Percentiles rank a stretch among this genome's conserved stretches.
Conservation (phyloP, 2,329 filamentous ascomycete species). For the Harringtonia lauricola region DNA sequence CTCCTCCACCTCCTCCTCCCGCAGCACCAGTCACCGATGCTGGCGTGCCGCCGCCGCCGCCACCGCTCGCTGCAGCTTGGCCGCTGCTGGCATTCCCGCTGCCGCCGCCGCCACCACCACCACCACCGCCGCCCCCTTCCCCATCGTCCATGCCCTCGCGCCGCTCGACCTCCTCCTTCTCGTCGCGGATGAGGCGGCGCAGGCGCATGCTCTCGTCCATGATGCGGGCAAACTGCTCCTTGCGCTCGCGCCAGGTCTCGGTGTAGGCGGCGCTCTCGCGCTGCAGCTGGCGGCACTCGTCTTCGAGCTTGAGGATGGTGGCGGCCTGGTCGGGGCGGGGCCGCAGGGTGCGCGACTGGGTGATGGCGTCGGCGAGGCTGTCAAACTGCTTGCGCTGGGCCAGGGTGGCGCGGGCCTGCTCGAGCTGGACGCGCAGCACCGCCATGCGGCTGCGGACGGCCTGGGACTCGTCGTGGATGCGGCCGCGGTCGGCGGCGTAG, state of each 20-base stretch:
- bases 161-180: conserved; percentile 88
- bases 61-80: not conserved
- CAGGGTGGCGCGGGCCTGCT: conserved; percentile 63
- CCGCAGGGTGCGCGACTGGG: conserved; percentile 65
- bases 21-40: conserved; percentile 19
- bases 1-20: not conserved
- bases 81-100: conserved; percentile 28
- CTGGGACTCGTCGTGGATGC: conserved; percentile 69
- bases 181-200: conserved; percentile 76
- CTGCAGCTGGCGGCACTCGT: conserved; percentile 80
- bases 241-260: conserved; percentile 71
- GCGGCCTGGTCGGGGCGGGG: conserved; percentile 74
- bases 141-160: conserved; percentile 71
- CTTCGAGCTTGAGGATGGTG: conserved; percentile 70
- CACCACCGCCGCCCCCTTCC: conserved; percentile 43
- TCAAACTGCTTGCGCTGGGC: conserved; percentile 78
- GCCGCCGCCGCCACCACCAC: conserved; percentile 35
- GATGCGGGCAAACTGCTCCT: conserved; percentile 78
- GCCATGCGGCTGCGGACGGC: conserved; percentile 65
- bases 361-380: conserved; percentile 77
- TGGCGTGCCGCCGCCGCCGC: conserved; percentile 20
- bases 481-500: conserved; percentile 69
- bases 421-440: conserved; percentile 61
- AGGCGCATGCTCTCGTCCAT: conserved; percentile 86
- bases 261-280: conserved; percentile 74